Base-by-base conservation (phyloP, 2,329 filamentous ascomycete species). In the Alternaria hordeiaustralica region DNA sequence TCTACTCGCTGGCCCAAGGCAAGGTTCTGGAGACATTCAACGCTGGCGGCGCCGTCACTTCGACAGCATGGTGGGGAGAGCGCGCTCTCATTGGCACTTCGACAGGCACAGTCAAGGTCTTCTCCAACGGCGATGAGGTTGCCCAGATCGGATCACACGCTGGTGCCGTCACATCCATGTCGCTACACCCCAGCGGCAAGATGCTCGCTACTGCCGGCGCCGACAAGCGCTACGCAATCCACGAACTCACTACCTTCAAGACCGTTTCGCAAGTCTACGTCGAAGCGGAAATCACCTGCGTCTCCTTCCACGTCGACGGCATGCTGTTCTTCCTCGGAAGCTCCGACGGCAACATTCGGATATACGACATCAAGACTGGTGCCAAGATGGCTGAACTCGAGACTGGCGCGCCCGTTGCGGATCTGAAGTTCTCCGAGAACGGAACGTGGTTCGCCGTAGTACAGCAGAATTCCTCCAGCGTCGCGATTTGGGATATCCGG, bases 301-400 rank as follows among this genome's bases (percentile, higher is more conserved):
- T 90, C 67, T 88, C 91, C 33, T 98, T 99, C 86, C 96, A 99
- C 78, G 96, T 96, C 7, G 96, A 99, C 76, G 96, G 96, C n/a
- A 93, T 97, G 77, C 86, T 99, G 6, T 89, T 98, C 72, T 95
- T 93, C 43, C 92, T 91, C 3, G 96, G 95, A 66, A 92, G 91
- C n/a, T 83, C 84, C 10, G 86, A 91, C 53, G 93, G 93, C 47
- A 89, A 93, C 61, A 91, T 99, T 78, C 93, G 94, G 79, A 87
- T 99, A 57, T 98, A 92, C 82, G 92, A 97, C 80, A 90, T 94
- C 70, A 94, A 92, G 80, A 92, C 88, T 0, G 91, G 94, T 41
- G 87, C 90, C 64, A 87, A 89, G 69, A 92, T 93, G 26, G 93
- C 93, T 26, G 89, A 88, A 59, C 97, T 96, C 79, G 83, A 85